Evolutionary conservation across 352 stramenopile genomes (phyloP), one percentile per base, ranked within the genome.

Genomic region (Phytopythium cucurbitacearum): DNA sequence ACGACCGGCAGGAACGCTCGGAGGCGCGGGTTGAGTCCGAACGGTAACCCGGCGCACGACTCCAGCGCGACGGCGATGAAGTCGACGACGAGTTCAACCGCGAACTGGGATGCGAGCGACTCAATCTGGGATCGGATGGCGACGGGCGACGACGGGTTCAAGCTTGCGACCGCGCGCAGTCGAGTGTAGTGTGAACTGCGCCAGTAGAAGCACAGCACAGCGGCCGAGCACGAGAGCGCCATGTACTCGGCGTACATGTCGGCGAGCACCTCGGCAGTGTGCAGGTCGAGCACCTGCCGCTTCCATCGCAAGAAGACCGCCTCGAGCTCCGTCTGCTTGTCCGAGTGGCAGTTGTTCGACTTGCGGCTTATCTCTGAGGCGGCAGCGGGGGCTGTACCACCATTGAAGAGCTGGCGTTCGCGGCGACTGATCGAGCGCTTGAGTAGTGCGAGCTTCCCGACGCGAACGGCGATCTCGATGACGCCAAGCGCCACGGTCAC

Each of bases 171-270:
- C 33, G 16, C 10, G 13, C 52, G 16, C 46, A 15, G 15, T 40
- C 40, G 21, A 28, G 21, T 28, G 53, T 73, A 78, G 16, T 71
- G 53, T 8, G 58, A 64, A 34, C 76, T 61, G 42, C 66, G 61
- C 41, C 48, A 62, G 48, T 67, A 73, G 10, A 77, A 64, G 21
- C 59, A 65, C 35, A 77, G 28, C 6, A 78, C 71, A 0, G 60
- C 58, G 7, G 56, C 51, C n/a, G 62, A 77, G 32, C 69, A 69
- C 4, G 58, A 57, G 46, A 79, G 71, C 4, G 71, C 69, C 3
- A 82, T 75, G 48, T 82, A 82, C 53, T 80, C 69, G 21, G 64
- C 61, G 11, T 60, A 61, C 64, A 80, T 80, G 42, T 74, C 59
- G 13, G 59, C 64, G 35, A 67, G 65, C 8, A 65, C 46, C 38